phyloP scores from a whole-genome alignment of 2,329 filamentous ascomycete genomes.

The Cercospora beticola region DNA sequence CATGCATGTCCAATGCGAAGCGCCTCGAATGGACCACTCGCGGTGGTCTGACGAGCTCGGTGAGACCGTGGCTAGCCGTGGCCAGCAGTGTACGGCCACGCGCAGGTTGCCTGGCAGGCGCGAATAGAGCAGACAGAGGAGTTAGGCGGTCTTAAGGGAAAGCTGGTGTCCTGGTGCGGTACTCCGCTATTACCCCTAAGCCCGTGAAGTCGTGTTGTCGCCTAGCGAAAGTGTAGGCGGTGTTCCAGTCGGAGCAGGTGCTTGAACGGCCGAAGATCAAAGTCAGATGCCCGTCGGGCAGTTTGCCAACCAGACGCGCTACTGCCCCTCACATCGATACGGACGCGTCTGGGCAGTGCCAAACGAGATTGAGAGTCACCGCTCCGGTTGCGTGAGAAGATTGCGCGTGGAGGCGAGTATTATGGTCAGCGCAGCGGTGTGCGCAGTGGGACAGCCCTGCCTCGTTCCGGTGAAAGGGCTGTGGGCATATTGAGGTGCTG shows the following conservation, averaged over 20 bases:
- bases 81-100: neutral
- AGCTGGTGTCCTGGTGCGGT: neutral
- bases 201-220: neutral
- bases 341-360: neutral
- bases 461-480: neutral
- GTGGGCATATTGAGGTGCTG: constrained; percentile 1
- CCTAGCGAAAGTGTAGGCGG: neutral
- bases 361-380: constrained; percentile 2
- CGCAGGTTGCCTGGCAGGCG: neutral
- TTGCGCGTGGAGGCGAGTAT: neutral
- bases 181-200: neutral
- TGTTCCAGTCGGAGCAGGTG: neutral
- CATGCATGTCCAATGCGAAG: neutral
- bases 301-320: neutral
- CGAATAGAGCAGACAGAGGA: neutral
- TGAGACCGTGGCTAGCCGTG: neutral
- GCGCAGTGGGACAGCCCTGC: constrained; percentile 3
- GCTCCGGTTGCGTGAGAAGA: neutral
- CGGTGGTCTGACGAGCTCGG: neutral
- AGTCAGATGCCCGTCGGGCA: neutral
- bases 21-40: neutral
- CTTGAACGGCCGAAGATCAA: neutral
- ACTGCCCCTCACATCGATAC: neutral
- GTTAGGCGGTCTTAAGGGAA: neutral
- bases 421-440: constrained; percentile 1